Conservation (phyloP, 2,329 filamentous ascomycete genomes). For the Aspergillus novoparasiticus region DNA sequence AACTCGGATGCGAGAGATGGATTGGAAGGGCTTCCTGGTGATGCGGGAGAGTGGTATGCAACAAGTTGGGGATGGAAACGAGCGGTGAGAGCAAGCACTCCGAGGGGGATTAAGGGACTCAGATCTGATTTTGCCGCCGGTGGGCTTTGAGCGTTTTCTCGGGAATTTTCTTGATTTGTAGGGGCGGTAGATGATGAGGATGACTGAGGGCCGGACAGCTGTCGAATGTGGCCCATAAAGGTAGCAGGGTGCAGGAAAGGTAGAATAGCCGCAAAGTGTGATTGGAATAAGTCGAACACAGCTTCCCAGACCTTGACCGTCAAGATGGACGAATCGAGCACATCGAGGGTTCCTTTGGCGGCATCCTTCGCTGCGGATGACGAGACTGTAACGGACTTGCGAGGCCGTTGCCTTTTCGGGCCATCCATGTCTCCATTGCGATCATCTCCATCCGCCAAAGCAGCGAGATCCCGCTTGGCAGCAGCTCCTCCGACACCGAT, state of each 20-base stretch:
- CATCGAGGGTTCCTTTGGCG: constrained; percentile 43
- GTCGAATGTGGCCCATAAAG: constrained; percentile 54
- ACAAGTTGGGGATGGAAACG: constrained; percentile 56
- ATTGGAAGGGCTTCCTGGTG: constrained; percentile 47
- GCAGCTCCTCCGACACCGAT: constrained; percentile 35
- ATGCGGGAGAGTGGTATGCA: constrained; percentile 51
- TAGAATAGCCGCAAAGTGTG: constrained; percentile 59
- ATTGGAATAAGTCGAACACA: constrained; percentile 61
- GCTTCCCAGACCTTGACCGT: constrained; percentile 60
- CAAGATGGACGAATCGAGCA: constrained; percentile 53
- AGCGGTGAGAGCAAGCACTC: constrained; percentile 59
- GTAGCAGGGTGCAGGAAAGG: constrained; percentile 60
- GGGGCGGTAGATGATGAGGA: constrained; percentile 21
- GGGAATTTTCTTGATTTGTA: constrained; percentile 14
- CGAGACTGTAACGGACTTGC: constrained; percentile 36
- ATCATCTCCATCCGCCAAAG: constrained; percentile 41
- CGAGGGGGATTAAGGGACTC: constrained; percentile 53
- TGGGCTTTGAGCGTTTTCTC: constrained; percentile 34
- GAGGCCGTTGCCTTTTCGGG: constrained; percentile 44
- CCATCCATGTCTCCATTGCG: constrained; percentile 46
- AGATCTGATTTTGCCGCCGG: constrained; percentile 39
- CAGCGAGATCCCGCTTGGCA: constrained; percentile 41
- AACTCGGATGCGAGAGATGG: constrained; percentile 56
- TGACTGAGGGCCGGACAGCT: constrained; percentile 31
- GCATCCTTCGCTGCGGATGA: constrained; percentile 31